A percentile compares a stretch with the other conserved stretches of the same genome.
phyloP scores from a whole-genome alignment of 2,329 filamentous ascomycete species.

The Endoconidiophora polonica region DNA sequence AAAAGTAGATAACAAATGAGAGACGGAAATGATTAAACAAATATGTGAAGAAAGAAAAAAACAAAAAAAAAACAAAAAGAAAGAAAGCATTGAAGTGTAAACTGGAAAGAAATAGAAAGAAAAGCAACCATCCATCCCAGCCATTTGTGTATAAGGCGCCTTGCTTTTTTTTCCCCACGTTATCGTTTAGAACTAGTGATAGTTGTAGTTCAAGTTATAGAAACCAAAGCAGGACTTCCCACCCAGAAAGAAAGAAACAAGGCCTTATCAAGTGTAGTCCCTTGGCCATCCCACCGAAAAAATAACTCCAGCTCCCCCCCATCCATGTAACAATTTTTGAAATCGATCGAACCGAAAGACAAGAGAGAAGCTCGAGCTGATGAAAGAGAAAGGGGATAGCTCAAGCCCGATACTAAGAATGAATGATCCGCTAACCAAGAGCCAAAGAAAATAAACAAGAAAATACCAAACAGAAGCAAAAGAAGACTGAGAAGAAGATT shows the following conservation, averaged over 20 bases:
- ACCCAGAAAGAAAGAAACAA: conserved; percentile 5
- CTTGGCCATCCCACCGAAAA: conserved; percentile 8
- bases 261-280: not conserved
- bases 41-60: conserved; percentile 1
- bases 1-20: conserved; percentile 3
- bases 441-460: conserved; percentile 14
- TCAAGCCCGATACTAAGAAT: conserved; percentile 8
- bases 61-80: conserved; percentile 7
- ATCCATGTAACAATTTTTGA: conserved; percentile 7
- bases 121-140: conserved; percentile 6
- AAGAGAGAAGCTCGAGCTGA: conserved; percentile 9
- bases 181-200: too few species aligned
- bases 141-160: not conserved
- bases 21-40: conserved; percentile 11
- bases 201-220: too few species aligned
- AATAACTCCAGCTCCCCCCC: conserved; percentile 10
- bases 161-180: too few species aligned
- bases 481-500: conserved; percentile 11
- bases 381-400: conserved; percentile 1
- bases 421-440: conserved; percentile 4
- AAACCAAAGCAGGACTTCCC: too few species aligned
- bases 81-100: conserved; percentile 2
- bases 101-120: conserved; percentile 9
- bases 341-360: conserved; percentile 7
- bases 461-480: conserved; percentile 14